Evolutionary conservation across 2,329 filamentous ascomycete species (phyloP).

Genomic region (Calonectria multiphialidica): DNA sequence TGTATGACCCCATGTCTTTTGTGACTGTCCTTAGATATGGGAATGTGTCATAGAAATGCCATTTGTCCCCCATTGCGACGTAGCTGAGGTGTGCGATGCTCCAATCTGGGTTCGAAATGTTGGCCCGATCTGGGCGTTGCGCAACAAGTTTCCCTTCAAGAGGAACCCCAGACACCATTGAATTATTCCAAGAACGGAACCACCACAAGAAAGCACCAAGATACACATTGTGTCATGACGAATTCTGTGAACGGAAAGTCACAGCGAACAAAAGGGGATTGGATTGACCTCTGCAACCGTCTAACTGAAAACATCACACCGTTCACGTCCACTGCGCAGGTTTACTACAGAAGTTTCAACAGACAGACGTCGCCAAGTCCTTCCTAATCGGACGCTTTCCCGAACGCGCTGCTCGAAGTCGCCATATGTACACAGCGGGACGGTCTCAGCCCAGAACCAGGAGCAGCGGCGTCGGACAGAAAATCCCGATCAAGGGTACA

Average conservation of each 20-base stretch:
- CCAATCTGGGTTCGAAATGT: not conserved
- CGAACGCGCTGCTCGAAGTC: not conserved
- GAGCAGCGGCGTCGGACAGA: constrained; percentile 11
- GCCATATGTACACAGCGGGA: not conserved
- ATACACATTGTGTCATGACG: not conserved
- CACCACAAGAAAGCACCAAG: not conserved
- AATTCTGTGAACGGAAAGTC: not conserved
- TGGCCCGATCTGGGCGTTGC: too few relatives aligned
- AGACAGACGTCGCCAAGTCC: not conserved
- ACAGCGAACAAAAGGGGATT: not conserved
- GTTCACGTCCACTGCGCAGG: not conserved
- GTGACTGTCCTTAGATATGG: too few relatives aligned
- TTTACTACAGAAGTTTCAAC: not conserved
- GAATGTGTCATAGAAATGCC: too few relatives aligned
- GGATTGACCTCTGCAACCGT: not conserved
- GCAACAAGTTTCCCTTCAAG: not conserved
- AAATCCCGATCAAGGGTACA: constrained; percentile 5
- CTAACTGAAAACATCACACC: not conserved
- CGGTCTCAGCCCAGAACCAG: not conserved
- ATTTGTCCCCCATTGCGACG: not conserved
- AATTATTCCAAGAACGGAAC: not conserved
- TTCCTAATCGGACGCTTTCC: constrained; percentile 3
- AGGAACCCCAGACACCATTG: not conserved
- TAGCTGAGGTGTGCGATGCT: not conserved
- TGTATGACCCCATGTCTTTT: too few relatives aligned